Conservation (phyloP, 2,329 filamentous ascomycete genomes). For the Rasamsonia emersonii region DNA sequence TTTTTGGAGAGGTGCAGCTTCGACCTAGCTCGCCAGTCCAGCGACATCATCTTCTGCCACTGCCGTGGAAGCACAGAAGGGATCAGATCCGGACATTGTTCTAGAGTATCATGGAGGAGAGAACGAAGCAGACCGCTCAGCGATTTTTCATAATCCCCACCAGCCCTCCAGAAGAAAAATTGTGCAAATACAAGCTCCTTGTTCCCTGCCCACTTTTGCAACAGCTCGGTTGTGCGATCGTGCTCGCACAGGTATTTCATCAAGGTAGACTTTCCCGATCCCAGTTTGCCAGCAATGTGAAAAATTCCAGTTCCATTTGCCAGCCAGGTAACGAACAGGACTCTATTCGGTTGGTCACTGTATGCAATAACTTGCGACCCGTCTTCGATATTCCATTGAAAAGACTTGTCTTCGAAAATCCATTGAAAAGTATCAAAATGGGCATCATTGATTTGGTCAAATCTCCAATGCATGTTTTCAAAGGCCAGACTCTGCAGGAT, state of each 20-base stretch:
- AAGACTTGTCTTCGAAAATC: too few relatives aligned
- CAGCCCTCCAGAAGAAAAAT: constrained; percentile 10
- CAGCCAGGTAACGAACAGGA: constrained; percentile 1
- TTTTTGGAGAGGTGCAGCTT: neutral
- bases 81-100: neutral
- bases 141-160: constrained; percentile 4
- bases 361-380: too few relatives aligned
- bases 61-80: neutral
- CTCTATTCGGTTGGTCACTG: too few relatives aligned
- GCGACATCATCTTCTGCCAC: neutral
- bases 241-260: constrained; percentile 15
- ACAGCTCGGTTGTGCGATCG: neutral
- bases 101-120: constrained; percentile 4
- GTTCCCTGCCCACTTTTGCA: constrained; percentile 2
- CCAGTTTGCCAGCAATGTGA: constrained; percentile 19
- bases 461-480: too few relatives aligned
- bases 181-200: constrained; percentile 3
- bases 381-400: too few relatives aligned
- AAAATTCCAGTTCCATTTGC: neutral
- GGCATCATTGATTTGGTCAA: too few relatives aligned
- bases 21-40: neutral
- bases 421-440: too few relatives aligned
- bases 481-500: too few relatives aligned
- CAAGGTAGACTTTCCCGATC: constrained; percentile 16
- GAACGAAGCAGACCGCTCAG: constrained; percentile 5